Percentiles rank a stretch among this genome's conserved stretches.
Conservation (phyloP, 441 rosid species). For the Erodium texanum region DNA sequence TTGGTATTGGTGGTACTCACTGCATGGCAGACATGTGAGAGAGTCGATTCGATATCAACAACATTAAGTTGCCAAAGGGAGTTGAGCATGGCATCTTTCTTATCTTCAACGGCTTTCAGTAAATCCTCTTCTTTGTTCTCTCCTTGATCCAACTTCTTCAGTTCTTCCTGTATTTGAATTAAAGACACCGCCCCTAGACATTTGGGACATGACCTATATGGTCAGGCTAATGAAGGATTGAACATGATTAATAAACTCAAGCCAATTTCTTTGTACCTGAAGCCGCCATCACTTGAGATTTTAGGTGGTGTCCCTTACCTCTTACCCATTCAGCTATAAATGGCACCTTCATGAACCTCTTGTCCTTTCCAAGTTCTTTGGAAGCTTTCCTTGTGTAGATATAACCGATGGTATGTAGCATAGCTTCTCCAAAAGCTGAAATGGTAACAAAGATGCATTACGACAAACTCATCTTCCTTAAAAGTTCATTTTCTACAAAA, state of each 20-base stretch:
- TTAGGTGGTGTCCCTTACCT: conserved; percentile 78
- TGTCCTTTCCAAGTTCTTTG: conserved; percentile 81
- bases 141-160: conserved; percentile 49
- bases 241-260: too few species aligned
- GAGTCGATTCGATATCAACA: conserved; percentile 72
- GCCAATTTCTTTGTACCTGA: conserved; percentile 40
- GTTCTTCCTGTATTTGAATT: conserved; percentile 72
- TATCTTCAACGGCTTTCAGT: conserved; percentile 60
- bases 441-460: not conserved
- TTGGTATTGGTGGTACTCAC: conserved; percentile 34
- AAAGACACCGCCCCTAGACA: conserved; percentile 76
- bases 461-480: too few species aligned
- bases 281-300: conserved; percentile 94
- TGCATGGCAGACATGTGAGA: conserved; percentile 70
- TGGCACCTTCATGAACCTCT: conserved; percentile 75
- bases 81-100: conserved; percentile 72
- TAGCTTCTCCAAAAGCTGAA: conserved; percentile 91
- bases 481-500: too few species aligned
- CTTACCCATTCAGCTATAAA: conserved; percentile 95
- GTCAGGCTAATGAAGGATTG: too few species aligned
- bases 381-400: conserved; percentile 86
- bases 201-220: not conserved
- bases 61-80: conserved; percentile 92
- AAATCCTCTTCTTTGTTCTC: conserved; percentile 66
- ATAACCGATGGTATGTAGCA: conserved; percentile 89